Conservation (phyloP, 2,329 filamentous ascomycete genomes). For the Pseudogymnoascus sp. region DNA sequence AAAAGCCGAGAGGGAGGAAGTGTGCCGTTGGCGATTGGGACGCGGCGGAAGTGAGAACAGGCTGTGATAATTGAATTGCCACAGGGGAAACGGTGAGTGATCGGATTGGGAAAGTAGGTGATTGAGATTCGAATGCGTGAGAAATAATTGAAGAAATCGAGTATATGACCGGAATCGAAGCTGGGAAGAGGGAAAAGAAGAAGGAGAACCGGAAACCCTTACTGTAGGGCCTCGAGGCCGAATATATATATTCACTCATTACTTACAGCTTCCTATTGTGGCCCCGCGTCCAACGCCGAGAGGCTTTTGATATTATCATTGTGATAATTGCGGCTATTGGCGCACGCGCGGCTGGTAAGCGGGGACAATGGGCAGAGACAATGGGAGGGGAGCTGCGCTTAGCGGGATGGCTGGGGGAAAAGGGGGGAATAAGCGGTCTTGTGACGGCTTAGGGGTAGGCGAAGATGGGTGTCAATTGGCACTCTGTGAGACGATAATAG, state of each 20-base stretch:
- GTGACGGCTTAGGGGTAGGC: too few species aligned
- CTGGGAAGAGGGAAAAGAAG: not conserved
- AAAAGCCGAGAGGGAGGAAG: not conserved
- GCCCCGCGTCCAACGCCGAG: not conserved
- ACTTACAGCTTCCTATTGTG: not conserved
- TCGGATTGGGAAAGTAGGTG: too few species aligned
- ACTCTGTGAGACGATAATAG: not conserved
- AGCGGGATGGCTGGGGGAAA: not conserved
- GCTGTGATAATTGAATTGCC: not conserved
- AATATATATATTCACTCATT: not conserved
- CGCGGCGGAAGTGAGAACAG: not conserved
- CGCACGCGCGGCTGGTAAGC: not conserved
- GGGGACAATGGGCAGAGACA: not conserved
- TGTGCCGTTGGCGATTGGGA: not conserved
- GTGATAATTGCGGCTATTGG: not conserved
- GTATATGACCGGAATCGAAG: not conserved
- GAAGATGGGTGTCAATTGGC: not conserved
- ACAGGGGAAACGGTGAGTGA: too few species aligned
- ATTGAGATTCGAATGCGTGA: not conserved
- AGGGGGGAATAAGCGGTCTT: not conserved
- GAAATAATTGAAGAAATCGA: not conserved
- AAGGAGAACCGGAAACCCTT: not conserved
- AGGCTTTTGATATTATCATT: not conserved
- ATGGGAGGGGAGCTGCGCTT: not conserved
- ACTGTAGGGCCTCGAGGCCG: not conserved